These are phyloP conservation scores for Citrus unshiu DNA, from an alignment of 345 rosid genomes.

Conservation along the genomic window DNA sequence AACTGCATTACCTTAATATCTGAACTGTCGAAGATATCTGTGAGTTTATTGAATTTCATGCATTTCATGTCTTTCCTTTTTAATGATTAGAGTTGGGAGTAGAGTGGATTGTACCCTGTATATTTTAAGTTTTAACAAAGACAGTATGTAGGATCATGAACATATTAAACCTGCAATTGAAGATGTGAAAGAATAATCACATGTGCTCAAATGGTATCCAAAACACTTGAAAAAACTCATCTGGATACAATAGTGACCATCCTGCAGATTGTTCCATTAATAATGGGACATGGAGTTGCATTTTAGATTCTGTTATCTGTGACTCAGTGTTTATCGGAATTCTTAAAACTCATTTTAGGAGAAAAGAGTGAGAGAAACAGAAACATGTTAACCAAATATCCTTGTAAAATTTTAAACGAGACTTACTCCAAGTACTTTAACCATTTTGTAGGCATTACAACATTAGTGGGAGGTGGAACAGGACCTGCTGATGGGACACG, in stretches of 20 bases:
- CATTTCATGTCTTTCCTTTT: neutral
- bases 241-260: neutral
- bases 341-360: neutral
- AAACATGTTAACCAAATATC: neutral
- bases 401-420: neutral
- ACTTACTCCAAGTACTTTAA: conserved; percentile 5
- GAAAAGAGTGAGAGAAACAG: neutral
- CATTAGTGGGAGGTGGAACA: conserved; percentile 95
- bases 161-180: neutral
- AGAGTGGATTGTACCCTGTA: neutral
- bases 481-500: conserved; percentile 97
- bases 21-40: neutral
- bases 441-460: conserved; percentile 68
- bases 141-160: neutral
- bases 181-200: neutral
- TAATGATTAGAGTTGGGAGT: neutral
- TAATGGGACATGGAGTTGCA: neutral
- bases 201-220: neutral
- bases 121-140: neutral
- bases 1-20: neutral
- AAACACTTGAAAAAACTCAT: neutral
- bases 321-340: neutral
- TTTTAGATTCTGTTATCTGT: neutral
- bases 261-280: neutral
- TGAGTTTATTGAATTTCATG: neutral